Evolutionary conservation across 345 rosid genomes (phyloP), one percentile per base, ranked within the genome.

Genomic region (Turritis glabra): DNA sequence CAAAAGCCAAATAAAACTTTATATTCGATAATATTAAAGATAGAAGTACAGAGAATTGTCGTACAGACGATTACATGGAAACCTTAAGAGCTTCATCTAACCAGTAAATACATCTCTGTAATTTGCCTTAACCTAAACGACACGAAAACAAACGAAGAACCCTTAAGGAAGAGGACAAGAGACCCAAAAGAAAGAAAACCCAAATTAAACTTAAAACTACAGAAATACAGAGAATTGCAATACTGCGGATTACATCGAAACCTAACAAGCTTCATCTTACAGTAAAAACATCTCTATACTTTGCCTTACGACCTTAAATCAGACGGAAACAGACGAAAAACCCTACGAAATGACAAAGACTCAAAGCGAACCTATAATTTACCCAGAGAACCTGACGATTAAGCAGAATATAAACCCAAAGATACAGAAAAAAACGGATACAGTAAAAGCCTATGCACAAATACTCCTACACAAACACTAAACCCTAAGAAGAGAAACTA

Each of bases 401-500:
- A 58, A 27, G 37, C 54, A 21, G 53, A 32, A 25, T 5, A 7
- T 11, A 19, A 41, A 64, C 44, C 27, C 9, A 5, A 14, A 19
- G 76, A 43, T 13, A 15, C 44, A 27, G 7, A 56, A 52, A 11
- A 11, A 3, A 47, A 2, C n/a, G 0, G 3, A 17, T 37, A 22
- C 14, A 7, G 9, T n/a, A 58, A 19, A 60, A 67, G 41, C 15
- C 70, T 67, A 43, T 44, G 15, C 15, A 73, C 65, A 79, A 18
- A 46, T 67, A 78, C 69, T 73, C 68, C 71, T 79, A 73, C 43
- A 73, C 60, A 73, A 7, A 73, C 62, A 67, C 78, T 67, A 73
- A 79, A 69, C 53, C 65, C 78, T 69, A 69, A 73, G 78, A 79
- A 54, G 74, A 72, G 74, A 60, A 23, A 73, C 74, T 52, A 78